phyloP scores from a whole-genome alignment of 805 yeast genomes.

The Hanseniaspora lachancei region DNA sequence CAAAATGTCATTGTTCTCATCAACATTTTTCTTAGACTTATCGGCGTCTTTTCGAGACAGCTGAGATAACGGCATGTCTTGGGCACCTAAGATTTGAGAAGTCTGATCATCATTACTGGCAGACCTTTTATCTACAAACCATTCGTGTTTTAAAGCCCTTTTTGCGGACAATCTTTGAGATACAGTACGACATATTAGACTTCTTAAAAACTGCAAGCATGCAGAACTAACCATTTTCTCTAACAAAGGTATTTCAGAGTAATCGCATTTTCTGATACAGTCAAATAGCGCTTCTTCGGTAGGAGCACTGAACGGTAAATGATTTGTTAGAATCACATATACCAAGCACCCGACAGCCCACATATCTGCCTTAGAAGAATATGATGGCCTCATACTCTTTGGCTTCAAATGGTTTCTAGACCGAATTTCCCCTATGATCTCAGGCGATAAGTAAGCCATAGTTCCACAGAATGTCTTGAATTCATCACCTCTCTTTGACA shows the following conservation, averaged over 20 bases:
- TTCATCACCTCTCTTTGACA: slow-evolving; percentile 78
- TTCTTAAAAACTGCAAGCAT: slow-evolving; percentile 59
- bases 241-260: slow-evolving; percentile 61
- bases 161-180: slow-evolving; percentile 56
- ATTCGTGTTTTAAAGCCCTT: slow-evolving; percentile 64
- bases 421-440: slow-evolving; percentile 38
- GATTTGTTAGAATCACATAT: slow-evolving; percentile 83
- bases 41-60: not conserved
- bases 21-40: not conserved
- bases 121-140: slow-evolving; percentile 39
- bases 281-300: slow-evolving; percentile 76
- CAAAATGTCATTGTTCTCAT: not conserved
- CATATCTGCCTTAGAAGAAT: slow-evolving; percentile 84
- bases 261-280: slow-evolving; percentile 64
- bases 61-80: slow-evolving; percentile 7
- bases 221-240: slow-evolving; percentile 51
- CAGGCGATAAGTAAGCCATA: slow-evolving; percentile 93
- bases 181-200: slow-evolving; percentile 68
- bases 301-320: slow-evolving; percentile 85
- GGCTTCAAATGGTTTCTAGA: slow-evolving; percentile 14
- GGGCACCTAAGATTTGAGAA: not conserved
- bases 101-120: not conserved
- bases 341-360: slow-evolving; percentile 96
- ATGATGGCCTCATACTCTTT: slow-evolving; percentile 27
- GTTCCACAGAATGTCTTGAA: slow-evolving; percentile 98